Evolutionary conservation across 2,329 filamentous ascomycete species (phyloP), one percentile per base, ranked within the genome.

Genomic region (Allantophomopsis lycopodina): DNA sequence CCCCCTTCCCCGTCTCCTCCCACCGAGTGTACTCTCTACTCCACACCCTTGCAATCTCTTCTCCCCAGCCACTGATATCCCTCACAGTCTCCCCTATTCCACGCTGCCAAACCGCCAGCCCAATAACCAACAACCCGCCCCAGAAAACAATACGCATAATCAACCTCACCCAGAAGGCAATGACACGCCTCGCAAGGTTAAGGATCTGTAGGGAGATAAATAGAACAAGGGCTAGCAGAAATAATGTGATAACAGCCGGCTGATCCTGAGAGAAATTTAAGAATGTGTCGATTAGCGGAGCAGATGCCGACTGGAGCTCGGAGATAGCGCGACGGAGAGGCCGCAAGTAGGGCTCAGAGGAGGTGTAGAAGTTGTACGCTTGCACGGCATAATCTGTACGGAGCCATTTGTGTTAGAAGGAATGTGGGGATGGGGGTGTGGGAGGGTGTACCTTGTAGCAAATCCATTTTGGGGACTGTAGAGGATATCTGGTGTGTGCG

Each of bases 131-230:
- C 2, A 88, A 48, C 2, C 63, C 56, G 1, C 69, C 70, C 75
- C 77, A 91, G 46, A 86, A 75, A 2, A 72, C 56, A 33, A 86
- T 48, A 17, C 71, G 62, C 46, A 84, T 57, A 10, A 68, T 66
- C 40, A 94, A 54, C n/a, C 71, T 65, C 39, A 86, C 73, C 76
- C 85, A 86, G 64, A 79, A 93, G 53, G 86, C 63, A 42, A 94
- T 66, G 15, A 85, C 62, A 44, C 84, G 73, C 44, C 78, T 76
- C 14, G 86, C 63, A 63, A 82, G 80, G 55, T 79, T 71, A 46
- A 79, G 61, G 33, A 91, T 64, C 47, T 74, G 72, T 43, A 79
- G 60, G 11, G 67, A 69, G 41, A 88, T 56, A 54, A 86, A 65
- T 38, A 89, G 58, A 40, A 77, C 60, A 21, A 77, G 48, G 35